Percentiles rank a stretch among this genome's conserved stretches.
Conservation (phyloP, 495 filamentous ascomycete species). For the Amphirosellinia nigrospora region DNA sequence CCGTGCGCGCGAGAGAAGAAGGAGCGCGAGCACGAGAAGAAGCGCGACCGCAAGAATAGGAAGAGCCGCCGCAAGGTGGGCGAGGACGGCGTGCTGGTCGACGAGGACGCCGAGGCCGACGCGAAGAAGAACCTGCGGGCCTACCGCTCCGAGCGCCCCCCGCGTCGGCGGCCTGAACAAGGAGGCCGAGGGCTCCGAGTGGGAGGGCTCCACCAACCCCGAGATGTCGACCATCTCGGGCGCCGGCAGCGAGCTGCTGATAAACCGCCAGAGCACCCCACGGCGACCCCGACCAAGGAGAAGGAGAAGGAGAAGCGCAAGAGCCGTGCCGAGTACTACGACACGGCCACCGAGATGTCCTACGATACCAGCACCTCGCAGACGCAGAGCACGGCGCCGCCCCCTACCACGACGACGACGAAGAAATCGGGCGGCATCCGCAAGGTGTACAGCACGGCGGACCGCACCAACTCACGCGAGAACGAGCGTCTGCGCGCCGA, state of each 20-base stretch:
- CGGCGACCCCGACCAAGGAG: slow-evolving; percentile 57
- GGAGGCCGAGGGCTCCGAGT: slow-evolving; percentile 72
- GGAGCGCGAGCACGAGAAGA: slow-evolving; percentile 54
- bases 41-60: slow-evolving; percentile 50
- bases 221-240: slow-evolving; percentile 57
- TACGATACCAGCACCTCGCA: slow-evolving; percentile 8
- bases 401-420: slow-evolving; percentile 6
- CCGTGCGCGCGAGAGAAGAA: slow-evolving; percentile 60
- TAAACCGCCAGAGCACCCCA: slow-evolving; percentile 59
- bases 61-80: slow-evolving; percentile 45
- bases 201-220: slow-evolving; percentile 66
- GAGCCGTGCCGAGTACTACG: not conserved
- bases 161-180: slow-evolving; percentile 88
- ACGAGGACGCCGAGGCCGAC: slow-evolving; percentile 71
- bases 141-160: slow-evolving; percentile 84
- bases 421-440: slow-evolving; percentile 52
- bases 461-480: slow-evolving; percentile 50
- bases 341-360: slow-evolving; percentile 7
- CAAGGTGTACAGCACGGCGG: slow-evolving; percentile 61
- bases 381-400: not conserved
- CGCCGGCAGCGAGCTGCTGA: slow-evolving; percentile 56
- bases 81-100: slow-evolving; percentile 52
- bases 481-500: slow-evolving; percentile 56
- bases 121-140: slow-evolving; percentile 64
- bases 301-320: not conserved